These are phyloP conservation scores for Phlyctochytrium arcticum DNA, from an alignment of 192 early-diverging fungal species.

Conservation along the genomic window DNA sequence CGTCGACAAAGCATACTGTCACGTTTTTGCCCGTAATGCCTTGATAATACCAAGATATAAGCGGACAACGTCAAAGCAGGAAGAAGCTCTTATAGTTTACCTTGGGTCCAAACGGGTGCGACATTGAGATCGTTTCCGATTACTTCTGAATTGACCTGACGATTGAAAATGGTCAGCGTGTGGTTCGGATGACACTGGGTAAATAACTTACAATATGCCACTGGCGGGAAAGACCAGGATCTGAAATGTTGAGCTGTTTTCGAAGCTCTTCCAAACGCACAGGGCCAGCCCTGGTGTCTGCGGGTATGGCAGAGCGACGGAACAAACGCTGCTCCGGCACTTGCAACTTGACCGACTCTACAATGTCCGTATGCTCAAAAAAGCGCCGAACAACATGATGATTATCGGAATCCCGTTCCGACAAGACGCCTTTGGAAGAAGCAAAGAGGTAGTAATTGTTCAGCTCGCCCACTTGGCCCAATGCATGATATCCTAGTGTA, in stretches of 20 bases:
- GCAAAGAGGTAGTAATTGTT: conserved; percentile 62
- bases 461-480: conserved; percentile 68
- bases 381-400: neutral
- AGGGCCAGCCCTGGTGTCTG: conserved; percentile 7
- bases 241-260: conserved; percentile 52
- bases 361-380: neutral
- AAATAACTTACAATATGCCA: conserved; percentile 69
- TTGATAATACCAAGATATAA: conserved; percentile 19
- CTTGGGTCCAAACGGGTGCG: conserved; percentile 86
- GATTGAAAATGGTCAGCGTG: neutral
- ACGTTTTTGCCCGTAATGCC: conserved; percentile 82
- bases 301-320: conserved; percentile 24
- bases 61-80: neutral
- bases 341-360: conserved; percentile 40
- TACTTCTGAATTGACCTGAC: conserved; percentile 46
- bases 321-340: conserved; percentile 36
- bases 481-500: conserved; percentile 19
- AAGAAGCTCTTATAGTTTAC: conserved; percentile 22
- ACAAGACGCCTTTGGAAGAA: conserved; percentile 29
- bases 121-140: conserved; percentile 88
- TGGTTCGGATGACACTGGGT: neutral
- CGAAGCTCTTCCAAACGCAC: conserved; percentile 26
- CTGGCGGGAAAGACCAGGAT: conserved; percentile 71
- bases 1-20: conserved; percentile 90
- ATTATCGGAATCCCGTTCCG: neutral